Evolutionary conservation across 2,329 filamentous ascomycete genomes (phyloP).

Genomic region (Alternaria viburni): DNA sequence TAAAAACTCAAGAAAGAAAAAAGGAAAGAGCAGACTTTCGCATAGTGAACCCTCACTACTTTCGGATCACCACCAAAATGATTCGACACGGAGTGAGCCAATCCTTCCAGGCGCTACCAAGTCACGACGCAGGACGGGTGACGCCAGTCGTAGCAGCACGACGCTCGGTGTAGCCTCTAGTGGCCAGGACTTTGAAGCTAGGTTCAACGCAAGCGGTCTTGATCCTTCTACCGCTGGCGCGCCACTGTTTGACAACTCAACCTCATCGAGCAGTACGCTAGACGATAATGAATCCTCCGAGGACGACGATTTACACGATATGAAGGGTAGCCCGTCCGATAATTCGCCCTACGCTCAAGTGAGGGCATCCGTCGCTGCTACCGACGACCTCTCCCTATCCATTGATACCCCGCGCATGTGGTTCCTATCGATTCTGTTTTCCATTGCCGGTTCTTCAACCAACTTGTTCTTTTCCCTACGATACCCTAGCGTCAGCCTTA

Average conservation of each 20-base stretch:
- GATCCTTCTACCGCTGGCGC: constrained; percentile 30
- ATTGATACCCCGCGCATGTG: constrained; percentile 91
- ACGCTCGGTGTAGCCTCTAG: constrained; percentile 32
- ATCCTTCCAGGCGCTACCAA: constrained; percentile 20
- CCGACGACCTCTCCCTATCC: constrained; percentile 77
- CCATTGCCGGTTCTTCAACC: constrained; percentile 79
- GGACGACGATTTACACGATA: constrained; percentile 41
- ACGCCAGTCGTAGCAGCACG: constrained; percentile 32
- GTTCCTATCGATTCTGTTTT: constrained; percentile 79
- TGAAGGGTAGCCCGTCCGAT: constrained; percentile 62
- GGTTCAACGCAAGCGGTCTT: constrained; percentile 40
- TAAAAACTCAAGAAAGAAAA: constrained; percentile 28
- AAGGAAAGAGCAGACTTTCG: constrained; percentile 45
- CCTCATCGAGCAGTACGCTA: constrained; percentile 39
- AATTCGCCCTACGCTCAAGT: constrained; percentile 81
- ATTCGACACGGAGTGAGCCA: constrained; percentile 26
- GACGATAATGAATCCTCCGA: constrained; percentile 45
- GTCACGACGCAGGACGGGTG: constrained; percentile 36
- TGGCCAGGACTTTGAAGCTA: constrained; percentile 39
- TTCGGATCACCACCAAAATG: constrained; percentile 21
- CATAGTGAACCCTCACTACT: constrained; percentile 30
- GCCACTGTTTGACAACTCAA: constrained; percentile 31
- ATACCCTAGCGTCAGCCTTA: constrained; percentile 90
- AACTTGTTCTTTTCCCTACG: constrained; percentile 89
- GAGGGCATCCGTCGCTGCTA: constrained; percentile 77